Percentiles rank a stretch among this genome's conserved stretches.
phyloP scores from a whole-genome alignment of 371 early-diverging fungal genomes.

The Apophysomyces trapeziformis region DNA sequence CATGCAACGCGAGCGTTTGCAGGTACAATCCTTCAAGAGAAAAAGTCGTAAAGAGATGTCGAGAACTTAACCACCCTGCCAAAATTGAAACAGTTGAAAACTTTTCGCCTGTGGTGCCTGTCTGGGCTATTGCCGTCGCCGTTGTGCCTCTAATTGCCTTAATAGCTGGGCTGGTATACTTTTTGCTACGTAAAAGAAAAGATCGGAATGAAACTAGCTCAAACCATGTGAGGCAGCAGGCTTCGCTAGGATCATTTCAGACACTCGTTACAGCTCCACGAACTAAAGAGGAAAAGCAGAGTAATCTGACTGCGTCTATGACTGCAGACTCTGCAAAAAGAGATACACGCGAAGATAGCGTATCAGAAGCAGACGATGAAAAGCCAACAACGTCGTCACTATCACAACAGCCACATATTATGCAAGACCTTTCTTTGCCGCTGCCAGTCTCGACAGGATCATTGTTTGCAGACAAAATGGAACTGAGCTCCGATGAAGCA shows the following conservation, averaged over 20 bases:
- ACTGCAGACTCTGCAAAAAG: constrained; percentile 4
- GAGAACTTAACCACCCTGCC: not conserved
- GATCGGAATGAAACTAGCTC: constrained; percentile 11
- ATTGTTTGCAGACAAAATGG: constrained; percentile 48
- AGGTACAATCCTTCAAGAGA: constrained; percentile 11
- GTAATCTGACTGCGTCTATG: not conserved
- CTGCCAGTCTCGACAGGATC: constrained; percentile 38
- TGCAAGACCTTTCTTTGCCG: constrained; percentile 30
- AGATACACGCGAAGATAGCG: not conserved
- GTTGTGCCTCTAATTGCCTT: constrained; percentile 17
- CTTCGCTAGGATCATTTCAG: constrained; percentile 12
- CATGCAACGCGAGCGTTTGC: constrained; percentile 8
- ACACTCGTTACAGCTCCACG: constrained; percentile 11
- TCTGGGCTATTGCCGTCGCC: constrained; percentile 32
- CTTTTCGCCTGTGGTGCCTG: constrained; percentile 17
- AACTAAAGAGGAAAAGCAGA: not conserved
- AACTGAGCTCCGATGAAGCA: constrained; percentile 29
- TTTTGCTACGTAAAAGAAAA: constrained; percentile 12
- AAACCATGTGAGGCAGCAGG: constrained; percentile 10
- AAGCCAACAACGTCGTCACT: constrained; percentile 3
- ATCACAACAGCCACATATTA: not conserved
- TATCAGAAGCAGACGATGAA: not conserved
- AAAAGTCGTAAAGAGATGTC: not conserved
- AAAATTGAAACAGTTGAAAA: not conserved
- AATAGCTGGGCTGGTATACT: constrained; percentile 5